These are phyloP conservation scores for Carex arenaria DNA, from an alignment of 202 grass and related monocot genomes.

Conservation along the genomic window DNA sequence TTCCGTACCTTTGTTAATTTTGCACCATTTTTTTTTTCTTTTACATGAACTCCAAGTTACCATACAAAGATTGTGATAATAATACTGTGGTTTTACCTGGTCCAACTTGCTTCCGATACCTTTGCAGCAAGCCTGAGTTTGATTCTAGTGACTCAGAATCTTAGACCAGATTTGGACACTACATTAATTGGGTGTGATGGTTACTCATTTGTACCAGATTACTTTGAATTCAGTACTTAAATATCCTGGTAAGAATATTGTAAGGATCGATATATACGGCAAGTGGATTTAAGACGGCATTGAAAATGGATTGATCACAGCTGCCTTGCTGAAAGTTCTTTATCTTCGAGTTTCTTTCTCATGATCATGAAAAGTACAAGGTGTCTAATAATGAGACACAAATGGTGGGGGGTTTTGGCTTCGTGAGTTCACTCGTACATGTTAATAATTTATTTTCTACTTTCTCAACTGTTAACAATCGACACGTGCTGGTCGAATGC, in stretches of 20 bases:
- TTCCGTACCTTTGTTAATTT: too few species aligned
- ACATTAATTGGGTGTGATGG: neutral
- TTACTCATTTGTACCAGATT: neutral
- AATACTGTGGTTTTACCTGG: too few species aligned
- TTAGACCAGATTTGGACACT: neutral
- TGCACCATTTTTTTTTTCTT: too few species aligned
- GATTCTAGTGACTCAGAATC: too few species aligned
- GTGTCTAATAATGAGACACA: neutral
- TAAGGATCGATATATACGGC: neutral
- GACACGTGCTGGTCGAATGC: too few species aligned
- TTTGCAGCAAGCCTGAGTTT: too few species aligned
- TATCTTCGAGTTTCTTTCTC: slow-evolving; percentile 16
- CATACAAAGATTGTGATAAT: too few species aligned
- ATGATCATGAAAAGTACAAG: neutral
- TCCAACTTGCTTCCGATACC: too few species aligned
- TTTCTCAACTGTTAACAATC: neutral
- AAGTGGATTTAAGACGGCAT: neutral
- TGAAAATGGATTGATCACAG: neutral
- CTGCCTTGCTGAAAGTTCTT: slow-evolving; percentile 14
- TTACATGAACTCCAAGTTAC: too few species aligned
- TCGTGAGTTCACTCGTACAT: neutral
- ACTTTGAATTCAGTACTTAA: neutral
- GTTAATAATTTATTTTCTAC: neutral
- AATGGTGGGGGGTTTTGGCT: slow-evolving; percentile 10
- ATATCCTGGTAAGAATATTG: neutral